These are phyloP conservation scores for Myxozyma kluyveri DNA, from an alignment of 805 yeast genomes.

Conservation along the genomic window DNA sequence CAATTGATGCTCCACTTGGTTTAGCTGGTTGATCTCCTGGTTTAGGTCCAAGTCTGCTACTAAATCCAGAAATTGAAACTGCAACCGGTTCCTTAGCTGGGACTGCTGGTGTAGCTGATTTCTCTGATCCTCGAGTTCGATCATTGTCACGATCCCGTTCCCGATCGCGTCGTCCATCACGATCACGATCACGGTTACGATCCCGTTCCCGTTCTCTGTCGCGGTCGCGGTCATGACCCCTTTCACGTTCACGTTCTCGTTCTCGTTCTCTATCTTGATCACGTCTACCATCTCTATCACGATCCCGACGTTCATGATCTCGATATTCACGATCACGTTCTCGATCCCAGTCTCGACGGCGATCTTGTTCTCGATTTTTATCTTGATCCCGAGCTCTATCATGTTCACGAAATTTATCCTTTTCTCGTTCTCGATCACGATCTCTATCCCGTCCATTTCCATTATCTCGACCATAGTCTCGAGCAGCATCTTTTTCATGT, in stretches of 20 bases:
- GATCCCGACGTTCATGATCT: constrained; percentile 3
- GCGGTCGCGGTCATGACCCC: background rate
- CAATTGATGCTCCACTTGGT: background rate
- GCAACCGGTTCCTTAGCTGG: background rate
- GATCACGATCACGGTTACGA: constrained; percentile 9
- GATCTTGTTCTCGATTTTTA: constrained; percentile 14
- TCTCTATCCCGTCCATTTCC: constrained; percentile 8
- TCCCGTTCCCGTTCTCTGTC: constrained; percentile 11
- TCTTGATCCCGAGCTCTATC: constrained; percentile 5
- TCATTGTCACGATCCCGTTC: constrained; percentile 10
- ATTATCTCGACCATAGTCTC: background rate
- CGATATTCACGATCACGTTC: background rate
- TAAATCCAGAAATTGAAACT: too few species aligned
- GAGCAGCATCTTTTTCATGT: too few species aligned
- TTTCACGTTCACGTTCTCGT: constrained; percentile 3
- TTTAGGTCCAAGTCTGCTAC: too few species aligned
- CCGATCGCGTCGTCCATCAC: background rate
- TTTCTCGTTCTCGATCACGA: constrained; percentile 3
- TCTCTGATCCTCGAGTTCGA: constrained; percentile 1
- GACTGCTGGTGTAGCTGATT: constrained; percentile 1
- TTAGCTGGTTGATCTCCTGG: background rate
- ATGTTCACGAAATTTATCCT: background rate
- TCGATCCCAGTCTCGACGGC: background rate
- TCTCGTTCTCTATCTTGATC: constrained; percentile 6
- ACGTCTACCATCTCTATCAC: background rate